Conservation (phyloP, 192 early-diverging fungal genomes). For the Entomortierella lignicola region DNA sequence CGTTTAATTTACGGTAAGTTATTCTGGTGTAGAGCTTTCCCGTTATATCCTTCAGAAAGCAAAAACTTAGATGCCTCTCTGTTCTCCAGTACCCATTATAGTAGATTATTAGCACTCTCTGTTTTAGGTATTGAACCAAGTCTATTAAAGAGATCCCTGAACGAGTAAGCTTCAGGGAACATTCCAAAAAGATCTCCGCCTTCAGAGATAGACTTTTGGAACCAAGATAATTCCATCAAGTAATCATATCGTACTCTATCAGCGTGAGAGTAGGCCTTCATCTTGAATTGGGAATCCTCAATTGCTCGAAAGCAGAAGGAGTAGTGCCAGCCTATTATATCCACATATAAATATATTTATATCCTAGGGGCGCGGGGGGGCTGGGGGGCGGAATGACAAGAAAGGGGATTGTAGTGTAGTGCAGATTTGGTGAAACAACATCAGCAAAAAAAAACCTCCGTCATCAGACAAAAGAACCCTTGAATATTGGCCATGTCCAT, state of each 20-base stretch:
- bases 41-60: constrained; percentile 14
- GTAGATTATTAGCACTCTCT: constrained; percentile 55
- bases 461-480: constrained; percentile 60
- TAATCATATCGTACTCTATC: constrained; percentile 58
- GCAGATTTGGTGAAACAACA: no score
- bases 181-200: constrained; percentile 75
- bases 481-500: constrained; percentile 53
- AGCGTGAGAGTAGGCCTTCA: constrained; percentile 70
- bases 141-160: constrained; percentile 62
- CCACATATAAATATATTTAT: no score
- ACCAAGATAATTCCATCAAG: constrained; percentile 47
- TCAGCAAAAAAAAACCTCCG: no score
- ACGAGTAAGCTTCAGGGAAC: constrained; percentile 70
- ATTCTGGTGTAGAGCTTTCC: no score
- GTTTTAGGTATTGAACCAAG: constrained; percentile 54
- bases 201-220: constrained; percentile 68
- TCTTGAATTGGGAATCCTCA: constrained; percentile 71
- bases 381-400: no score
- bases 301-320: constrained; percentile 69
- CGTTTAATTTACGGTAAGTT: no score
- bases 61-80: constrained; percentile 38
- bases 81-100: constrained; percentile 49
- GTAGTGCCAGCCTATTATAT: constrained; percentile 70
- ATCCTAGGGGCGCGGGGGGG: no score
- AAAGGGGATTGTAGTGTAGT: no score